Evolutionary conservation across 1,284 basidiomycete genomes (phyloP).

Genomic region (Rhodotorula sp.): DNA sequence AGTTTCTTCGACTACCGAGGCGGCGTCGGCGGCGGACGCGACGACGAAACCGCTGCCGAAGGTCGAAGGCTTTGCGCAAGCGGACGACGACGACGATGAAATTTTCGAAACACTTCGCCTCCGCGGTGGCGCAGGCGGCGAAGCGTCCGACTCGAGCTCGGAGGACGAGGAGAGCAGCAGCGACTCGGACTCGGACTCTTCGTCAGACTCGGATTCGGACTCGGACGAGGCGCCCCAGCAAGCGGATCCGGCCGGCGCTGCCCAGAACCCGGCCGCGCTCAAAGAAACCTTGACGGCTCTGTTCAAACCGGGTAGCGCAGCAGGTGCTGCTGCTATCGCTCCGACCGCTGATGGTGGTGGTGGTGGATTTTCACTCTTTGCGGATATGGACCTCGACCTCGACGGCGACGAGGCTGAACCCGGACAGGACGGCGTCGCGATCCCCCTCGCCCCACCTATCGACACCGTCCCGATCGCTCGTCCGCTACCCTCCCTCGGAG

Average conservation of each 20-base stretch:
- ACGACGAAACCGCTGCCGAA: slow-evolving; percentile 1
- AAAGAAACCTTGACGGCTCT: slow-evolving; percentile 37
- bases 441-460: slow-evolving; percentile 5
- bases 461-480: background rate
- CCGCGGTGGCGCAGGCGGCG: slow-evolving; percentile 25
- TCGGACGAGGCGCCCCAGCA: slow-evolving; percentile 1
- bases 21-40: background rate
- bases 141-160: slow-evolving; percentile 5
- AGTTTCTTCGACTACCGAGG: background rate
- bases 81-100: slow-evolving; percentile 25
- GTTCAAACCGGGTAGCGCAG: slow-evolving; percentile 23
- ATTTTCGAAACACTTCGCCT: slow-evolving; percentile 16
- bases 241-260: background rate
- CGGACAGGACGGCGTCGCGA: background rate
- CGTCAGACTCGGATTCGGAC: slow-evolving; percentile 6
- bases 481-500: background rate
- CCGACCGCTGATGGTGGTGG: background rate
- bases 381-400: slow-evolving; percentile 38
- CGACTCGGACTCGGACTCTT: slow-evolving; percentile 1
- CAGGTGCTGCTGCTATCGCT: background rate
- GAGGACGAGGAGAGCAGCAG: background rate
- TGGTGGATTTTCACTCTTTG: slow-evolving; percentile 35
- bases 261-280: slow-evolving; percentile 8
- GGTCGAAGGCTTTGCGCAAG: slow-evolving; percentile 36
- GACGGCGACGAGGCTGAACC: slow-evolving; percentile 23